Evolutionary conservation across 2,329 filamentous ascomycete genomes (phyloP).

Genomic region (Ophiostoma sp.): DNA sequence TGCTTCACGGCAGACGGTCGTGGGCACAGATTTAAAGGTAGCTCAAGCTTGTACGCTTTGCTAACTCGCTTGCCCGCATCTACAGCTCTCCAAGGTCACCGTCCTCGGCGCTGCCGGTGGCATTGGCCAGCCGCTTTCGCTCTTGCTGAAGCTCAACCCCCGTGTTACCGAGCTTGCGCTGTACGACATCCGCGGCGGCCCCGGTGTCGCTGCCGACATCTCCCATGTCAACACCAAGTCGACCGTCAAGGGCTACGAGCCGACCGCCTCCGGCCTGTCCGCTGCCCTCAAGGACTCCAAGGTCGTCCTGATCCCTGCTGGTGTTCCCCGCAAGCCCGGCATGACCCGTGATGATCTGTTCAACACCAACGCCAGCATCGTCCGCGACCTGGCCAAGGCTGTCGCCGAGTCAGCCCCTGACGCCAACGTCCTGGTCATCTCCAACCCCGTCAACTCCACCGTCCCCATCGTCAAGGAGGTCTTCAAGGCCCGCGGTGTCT

Average conservation of each 20-base stretch:
- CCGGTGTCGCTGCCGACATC: constrained; percentile 96
- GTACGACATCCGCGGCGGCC: constrained; percentile 94
- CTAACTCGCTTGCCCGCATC: constrained; percentile 5
- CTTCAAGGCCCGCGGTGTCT: constrained; percentile 92
- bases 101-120: constrained; percentile 96
- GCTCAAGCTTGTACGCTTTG: neutral
- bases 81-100: constrained; percentile 91
- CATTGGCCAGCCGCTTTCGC: constrained; percentile 96
- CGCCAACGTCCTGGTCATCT: constrained; percentile 95
- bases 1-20: neutral
- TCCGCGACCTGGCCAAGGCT: constrained; percentile 96
- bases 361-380: constrained; percentile 99
- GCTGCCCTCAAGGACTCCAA: constrained; percentile 82
- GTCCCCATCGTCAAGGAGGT: constrained; percentile 97
- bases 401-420: constrained; percentile 84
- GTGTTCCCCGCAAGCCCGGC: constrained; percentile 98
- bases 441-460: constrained; percentile 99
- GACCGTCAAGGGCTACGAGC: constrained; percentile 84
- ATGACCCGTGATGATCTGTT: constrained; percentile 99
- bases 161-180: constrained; percentile 90
- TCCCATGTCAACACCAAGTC: constrained; percentile 99
- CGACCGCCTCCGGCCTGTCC: constrained; percentile 72
- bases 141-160: constrained; percentile 98
- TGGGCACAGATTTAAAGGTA: too few species aligned
- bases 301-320: constrained; percentile 95